Evolutionary conservation across 2,329 filamentous ascomycete species (phyloP), one percentile per base, ranked within the genome.

Genomic region (Ceratocystis eucalypticola): DNA sequence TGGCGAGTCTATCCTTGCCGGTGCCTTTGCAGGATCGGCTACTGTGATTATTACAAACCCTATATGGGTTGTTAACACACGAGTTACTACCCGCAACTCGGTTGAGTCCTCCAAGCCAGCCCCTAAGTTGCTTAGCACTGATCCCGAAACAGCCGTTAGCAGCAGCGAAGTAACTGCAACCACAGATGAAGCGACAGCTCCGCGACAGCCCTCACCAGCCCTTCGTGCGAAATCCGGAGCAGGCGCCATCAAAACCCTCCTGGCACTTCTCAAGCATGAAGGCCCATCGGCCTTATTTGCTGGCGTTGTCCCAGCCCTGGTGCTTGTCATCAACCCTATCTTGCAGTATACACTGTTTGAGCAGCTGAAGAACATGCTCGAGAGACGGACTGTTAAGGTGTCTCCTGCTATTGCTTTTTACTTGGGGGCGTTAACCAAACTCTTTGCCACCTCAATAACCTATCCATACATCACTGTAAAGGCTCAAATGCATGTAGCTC

Each of bases 391-490:
- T 68, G 30, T 66, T 61, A 85, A 88, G 71, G 84, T 97, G 67
- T 96, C 90, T 0, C 91, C 93, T 1, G 87, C 85, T 66, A 84
- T 96, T 71, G 91, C 91, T 62, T 99, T 99, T 76, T 84, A 94
- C 73, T 81, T 99, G 2, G 94, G 94, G 69, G 94, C 94, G 1
- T 74, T 97, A 41, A 92, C 94, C 76, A 99, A 99, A 82, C 82
- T 99, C 70, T 86, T 96, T 69, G 94, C 94, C 28, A 99, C 94
- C 2, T 86, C 82, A 69, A 89, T 97, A 72, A 99, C 94, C 5
- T 99, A 99, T 76, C 94, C 94, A 10, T 99, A 99, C 75, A 97
- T 99, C 75, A 99, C 94, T 3, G 88, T 99, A 72, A 99, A 99
- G 86, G 96, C 91, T 77, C 85, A 91, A 74, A 96, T 96, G 85